A percentile compares a stretch with the other conserved stretches of the same genome.
These are phyloP conservation scores for Ogataea siamensis DNA, from an alignment of 805 yeast genomes.

Conservation along the genomic window DNA sequence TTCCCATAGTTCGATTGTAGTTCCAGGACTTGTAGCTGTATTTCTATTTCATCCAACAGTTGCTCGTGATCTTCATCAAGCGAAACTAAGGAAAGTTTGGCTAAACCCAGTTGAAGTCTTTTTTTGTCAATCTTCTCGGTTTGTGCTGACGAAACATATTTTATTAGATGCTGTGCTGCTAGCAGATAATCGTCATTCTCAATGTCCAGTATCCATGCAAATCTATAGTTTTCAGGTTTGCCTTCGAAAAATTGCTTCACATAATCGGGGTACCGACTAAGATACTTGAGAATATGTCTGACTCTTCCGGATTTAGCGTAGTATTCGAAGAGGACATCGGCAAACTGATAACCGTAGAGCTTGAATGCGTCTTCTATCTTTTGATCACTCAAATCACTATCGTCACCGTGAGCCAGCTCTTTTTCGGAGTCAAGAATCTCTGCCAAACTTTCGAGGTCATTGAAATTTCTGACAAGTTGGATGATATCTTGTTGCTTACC, in stretches of 20 bases:
- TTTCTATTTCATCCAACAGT: constrained; percentile 47
- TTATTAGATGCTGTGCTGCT: constrained; percentile 50
- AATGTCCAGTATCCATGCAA: constrained; percentile 73
- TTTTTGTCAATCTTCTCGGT: constrained; percentile 46
- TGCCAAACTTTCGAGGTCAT: constrained; percentile 64
- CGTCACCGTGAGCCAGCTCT: constrained; percentile 34
- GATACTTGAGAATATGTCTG: constrained; percentile 53
- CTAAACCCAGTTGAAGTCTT: constrained; percentile 62
- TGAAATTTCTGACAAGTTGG: constrained; percentile 60
- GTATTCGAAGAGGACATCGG: constrained; percentile 56
- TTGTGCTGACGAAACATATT: constrained; percentile 37
- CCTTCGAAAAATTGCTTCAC: constrained; percentile 52
- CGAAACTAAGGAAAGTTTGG: constrained; percentile 64
- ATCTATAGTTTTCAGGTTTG: constrained; percentile 44
- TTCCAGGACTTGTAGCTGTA: constrained; percentile 30
- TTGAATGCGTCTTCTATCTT: constrained; percentile 46
- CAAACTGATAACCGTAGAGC: constrained; percentile 67
- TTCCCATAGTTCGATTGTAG: constrained; percentile 32
- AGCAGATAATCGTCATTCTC: constrained; percentile 45
- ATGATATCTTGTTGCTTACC: constrained; percentile 54
- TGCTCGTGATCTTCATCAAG: constrained; percentile 25
- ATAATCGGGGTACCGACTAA: constrained; percentile 49
- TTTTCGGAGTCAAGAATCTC: constrained; percentile 48
- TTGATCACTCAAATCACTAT: constrained; percentile 18
- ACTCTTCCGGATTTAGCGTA: constrained; percentile 53